Conservation (phyloP, 768 basidiomycete genomes). For the Calocybe gangraenosa region DNA sequence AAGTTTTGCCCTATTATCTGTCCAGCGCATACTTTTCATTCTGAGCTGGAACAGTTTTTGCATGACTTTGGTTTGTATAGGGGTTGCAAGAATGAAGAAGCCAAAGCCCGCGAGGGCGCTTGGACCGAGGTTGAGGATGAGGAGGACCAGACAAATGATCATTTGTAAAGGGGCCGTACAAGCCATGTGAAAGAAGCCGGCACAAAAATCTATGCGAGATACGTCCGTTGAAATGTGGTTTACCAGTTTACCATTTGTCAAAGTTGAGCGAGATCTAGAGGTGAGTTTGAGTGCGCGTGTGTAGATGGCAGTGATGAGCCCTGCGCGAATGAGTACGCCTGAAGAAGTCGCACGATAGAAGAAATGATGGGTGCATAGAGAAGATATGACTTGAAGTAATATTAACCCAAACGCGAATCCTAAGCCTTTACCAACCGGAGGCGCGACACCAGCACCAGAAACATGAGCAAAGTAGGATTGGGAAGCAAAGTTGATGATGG, state of each 20-base stretch:
- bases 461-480: slow-evolving; percentile 52
- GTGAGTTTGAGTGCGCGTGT: slow-evolving; percentile 72
- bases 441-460: slow-evolving; percentile 29
- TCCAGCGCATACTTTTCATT: slow-evolving; percentile 79
- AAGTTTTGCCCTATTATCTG: slow-evolving; percentile 84
- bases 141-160: slow-evolving; percentile 68
- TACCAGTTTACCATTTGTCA: slow-evolving; percentile 86
- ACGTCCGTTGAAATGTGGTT: slow-evolving; percentile 94
- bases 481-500: slow-evolving; percentile 66
- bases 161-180: slow-evolving; percentile 80
- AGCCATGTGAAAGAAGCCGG: slow-evolving; percentile 75
- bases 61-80: slow-evolving; percentile 71
- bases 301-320: slow-evolving; percentile 86
- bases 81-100: slow-evolving; percentile 66
- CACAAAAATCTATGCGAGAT: slow-evolving; percentile 86
- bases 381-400: slow-evolving; percentile 60
- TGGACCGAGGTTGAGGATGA: slow-evolving; percentile 70
- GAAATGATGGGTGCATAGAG: slow-evolving; percentile 74
- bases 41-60: slow-evolving; percentile 66
- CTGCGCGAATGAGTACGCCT: slow-evolving; percentile 79
- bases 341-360: slow-evolving; percentile 72
- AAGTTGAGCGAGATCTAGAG: slow-evolving; percentile 69
- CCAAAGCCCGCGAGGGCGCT: slow-evolving; percentile 52
- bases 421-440: slow-evolving; percentile 54
- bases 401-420: slow-evolving; percentile 73